Percentiles rank a stretch among this genome's conserved stretches.
Evolutionary conservation across 805 yeast species (phyloP).

Genomic region (Lipomyces chichibuensis): DNA sequence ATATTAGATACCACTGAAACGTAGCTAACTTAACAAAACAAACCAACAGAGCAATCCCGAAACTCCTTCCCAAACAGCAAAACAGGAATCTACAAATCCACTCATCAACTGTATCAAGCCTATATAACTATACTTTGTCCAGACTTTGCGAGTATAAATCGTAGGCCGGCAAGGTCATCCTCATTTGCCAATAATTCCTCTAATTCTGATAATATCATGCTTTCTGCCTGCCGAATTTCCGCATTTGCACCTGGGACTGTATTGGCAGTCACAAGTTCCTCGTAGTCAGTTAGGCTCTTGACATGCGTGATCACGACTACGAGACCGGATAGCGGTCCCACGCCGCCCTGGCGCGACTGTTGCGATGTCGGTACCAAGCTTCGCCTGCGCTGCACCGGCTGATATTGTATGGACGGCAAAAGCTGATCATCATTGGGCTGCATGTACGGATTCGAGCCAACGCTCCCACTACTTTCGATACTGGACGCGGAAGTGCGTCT

Average conservation of each 20-base stretch:
- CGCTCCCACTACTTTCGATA: slow-evolving; percentile 17
- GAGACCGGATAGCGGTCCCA: slow-evolving; percentile 32
- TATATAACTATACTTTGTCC: slow-evolving; percentile 31
- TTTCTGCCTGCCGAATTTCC: slow-evolving; percentile 6
- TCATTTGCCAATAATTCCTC: slow-evolving; percentile 28
- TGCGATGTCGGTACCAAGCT: not conserved
- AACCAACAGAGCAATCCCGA: too few species aligned
- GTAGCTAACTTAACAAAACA: too few species aligned
- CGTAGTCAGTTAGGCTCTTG: slow-evolving; percentile 23
- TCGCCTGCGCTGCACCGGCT: not conserved
- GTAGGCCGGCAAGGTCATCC: slow-evolving; percentile 31
- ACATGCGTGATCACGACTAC: slow-evolving; percentile 34
- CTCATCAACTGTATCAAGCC: not conserved
- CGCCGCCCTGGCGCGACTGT: slow-evolving; percentile 8
- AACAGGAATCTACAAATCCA: not conserved
- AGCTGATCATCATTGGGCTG: not conserved
- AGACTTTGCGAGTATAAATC: slow-evolving; percentile 28
- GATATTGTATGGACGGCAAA: not conserved
- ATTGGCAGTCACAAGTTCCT: slow-evolving; percentile 4
- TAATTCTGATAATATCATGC: slow-evolving; percentile 21
- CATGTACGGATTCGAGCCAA: not conserved
- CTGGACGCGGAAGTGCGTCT: slow-evolving; percentile 30
- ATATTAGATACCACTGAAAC: not conserved
- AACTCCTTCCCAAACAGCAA: not conserved
- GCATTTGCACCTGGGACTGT: not conserved